Evolutionary conservation across 2,329 filamentous ascomycete species (phyloP), one percentile per base, ranked within the genome.

Genomic region (Cryphonectria japonica): DNA sequence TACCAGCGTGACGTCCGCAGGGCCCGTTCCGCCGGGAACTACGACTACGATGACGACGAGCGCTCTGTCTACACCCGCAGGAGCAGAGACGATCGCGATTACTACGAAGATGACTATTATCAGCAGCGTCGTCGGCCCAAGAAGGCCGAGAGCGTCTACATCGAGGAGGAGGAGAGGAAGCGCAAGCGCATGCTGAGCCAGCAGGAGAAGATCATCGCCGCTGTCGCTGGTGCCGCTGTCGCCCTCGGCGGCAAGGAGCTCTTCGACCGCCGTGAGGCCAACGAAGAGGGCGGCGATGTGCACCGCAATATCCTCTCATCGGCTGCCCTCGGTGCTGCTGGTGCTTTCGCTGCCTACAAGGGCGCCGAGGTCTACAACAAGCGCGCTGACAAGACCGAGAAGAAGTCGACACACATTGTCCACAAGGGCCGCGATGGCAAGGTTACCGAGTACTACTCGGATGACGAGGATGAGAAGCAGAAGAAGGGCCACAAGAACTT

Each of bases 241-340:
- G 87, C 88, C n/a, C 87, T 88, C 13, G 89, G 89, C 66, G 88
- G 88, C 66, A 91, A 92, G 80, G 89, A 92, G 77, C 79, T 91
- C 5, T 91, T 86, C 78, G 89, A 92, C 76, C 88, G 89, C 72
- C 86, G 83, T 74, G 87, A 91, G 76, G 88, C 85, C 73, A 86
- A 84, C 74, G 78, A 85, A 69, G 83, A 87, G 3, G 82, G 84
- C 69, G 76, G 74, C 67, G 82, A 86, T 0, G 80, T 89, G 41
- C 82, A 89, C 61, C 86, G 89, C 73, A 91, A 90, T 76, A 77
- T 87, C 32, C 81, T 90, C 22, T 85, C 86, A 39, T 87, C 88
- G 14, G 88, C 87, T 43, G 89, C 89, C 32, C 81, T 91, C 7
- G 89, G 88, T 32, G 89, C 89, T 26, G 89, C 88, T 63, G 89